A percentile compares a stretch with the other conserved stretches of the same genome.
Evolutionary conservation across 2,329 filamentous ascomycete genomes (phyloP).

Genomic region (Verticillium isaacii): DNA sequence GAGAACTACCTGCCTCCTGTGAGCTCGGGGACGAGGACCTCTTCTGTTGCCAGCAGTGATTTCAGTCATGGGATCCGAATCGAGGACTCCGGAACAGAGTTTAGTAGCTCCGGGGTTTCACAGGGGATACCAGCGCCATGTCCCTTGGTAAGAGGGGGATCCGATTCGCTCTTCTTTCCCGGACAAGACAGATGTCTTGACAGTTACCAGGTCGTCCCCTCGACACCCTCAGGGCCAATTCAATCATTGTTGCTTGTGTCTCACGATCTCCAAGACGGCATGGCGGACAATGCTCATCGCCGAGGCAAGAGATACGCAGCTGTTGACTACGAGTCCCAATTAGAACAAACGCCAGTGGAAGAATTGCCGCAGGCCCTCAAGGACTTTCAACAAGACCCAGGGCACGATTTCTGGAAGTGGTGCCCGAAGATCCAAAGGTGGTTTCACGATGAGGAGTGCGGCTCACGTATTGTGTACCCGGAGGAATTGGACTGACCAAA

Average conservation of each 20-base stretch:
- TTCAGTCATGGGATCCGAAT: no score
- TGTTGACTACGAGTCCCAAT: background rate
- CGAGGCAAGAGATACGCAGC: background rate
- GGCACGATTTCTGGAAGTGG: conserved; percentile 5
- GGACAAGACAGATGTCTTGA: background rate
- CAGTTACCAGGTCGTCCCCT: no score
- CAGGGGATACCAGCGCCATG: background rate
- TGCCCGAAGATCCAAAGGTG: background rate
- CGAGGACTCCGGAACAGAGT: no score
- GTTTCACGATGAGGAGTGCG: background rate
- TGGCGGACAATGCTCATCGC: background rate
- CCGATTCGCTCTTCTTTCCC: background rate
- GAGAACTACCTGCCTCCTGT: no score
- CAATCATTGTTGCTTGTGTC: background rate
- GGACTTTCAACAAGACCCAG: conserved; percentile 3
- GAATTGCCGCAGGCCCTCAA: background rate
- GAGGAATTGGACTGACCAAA: background rate
- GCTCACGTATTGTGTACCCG: background rate
- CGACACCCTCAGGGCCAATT: background rate
- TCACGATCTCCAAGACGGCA: background rate
- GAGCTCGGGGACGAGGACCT: no score
- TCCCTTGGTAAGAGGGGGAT: background rate
- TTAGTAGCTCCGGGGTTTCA: no score
- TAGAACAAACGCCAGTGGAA: background rate
- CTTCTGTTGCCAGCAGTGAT: no score